Percentiles rank a stretch among this genome's conserved stretches.
Evolutionary conservation across 1,139 yeast genomes (phyloP).

Genomic region (Candida sp.): DNA sequence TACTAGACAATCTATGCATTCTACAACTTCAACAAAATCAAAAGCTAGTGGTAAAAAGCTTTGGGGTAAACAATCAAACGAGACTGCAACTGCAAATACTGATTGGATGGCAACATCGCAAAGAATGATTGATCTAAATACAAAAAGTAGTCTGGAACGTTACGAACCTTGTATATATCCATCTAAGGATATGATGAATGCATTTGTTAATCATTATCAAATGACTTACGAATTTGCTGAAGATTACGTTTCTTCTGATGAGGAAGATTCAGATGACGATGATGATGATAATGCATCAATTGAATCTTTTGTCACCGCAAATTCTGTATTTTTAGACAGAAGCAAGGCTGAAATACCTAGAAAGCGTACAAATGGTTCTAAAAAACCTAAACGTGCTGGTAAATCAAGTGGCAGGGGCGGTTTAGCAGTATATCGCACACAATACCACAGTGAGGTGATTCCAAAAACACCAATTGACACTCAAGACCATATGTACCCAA

Average conservation of each 20-base stretch:
- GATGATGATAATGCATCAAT: conserved; percentile 20
- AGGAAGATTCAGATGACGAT: conserved; percentile 10
- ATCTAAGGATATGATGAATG: conserved; percentile 18
- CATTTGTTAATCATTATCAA: conserved; percentile 23
- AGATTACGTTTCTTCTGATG: conserved; percentile 10
- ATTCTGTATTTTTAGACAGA: conserved; percentile 12
- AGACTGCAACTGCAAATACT: conserved; percentile 7
- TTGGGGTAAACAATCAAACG: conserved; percentile 4
- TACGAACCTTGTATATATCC: conserved; percentile 24
- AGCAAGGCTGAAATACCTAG: conserved; percentile 6
- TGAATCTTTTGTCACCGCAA: conserved; percentile 38
- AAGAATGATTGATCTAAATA: conserved; percentile 29
- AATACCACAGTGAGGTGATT: background rate
- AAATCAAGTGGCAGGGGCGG: background rate
- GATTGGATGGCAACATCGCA: conserved; percentile 17
- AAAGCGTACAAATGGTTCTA: background rate
- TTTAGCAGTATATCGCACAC: background rate
- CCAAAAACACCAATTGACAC: conserved; percentile 1
- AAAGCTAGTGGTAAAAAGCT: conserved; percentile 5
- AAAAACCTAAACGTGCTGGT: background rate
- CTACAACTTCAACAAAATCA: conserved; percentile 24
- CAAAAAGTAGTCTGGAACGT: conserved; percentile 25
- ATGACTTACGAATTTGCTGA: conserved; percentile 19
- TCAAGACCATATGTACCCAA: background rate
- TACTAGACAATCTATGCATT: conserved; percentile 26